Conservation (phyloP, 2,329 filamentous ascomycete genomes). For the Nigrospora oryzae region DNA sequence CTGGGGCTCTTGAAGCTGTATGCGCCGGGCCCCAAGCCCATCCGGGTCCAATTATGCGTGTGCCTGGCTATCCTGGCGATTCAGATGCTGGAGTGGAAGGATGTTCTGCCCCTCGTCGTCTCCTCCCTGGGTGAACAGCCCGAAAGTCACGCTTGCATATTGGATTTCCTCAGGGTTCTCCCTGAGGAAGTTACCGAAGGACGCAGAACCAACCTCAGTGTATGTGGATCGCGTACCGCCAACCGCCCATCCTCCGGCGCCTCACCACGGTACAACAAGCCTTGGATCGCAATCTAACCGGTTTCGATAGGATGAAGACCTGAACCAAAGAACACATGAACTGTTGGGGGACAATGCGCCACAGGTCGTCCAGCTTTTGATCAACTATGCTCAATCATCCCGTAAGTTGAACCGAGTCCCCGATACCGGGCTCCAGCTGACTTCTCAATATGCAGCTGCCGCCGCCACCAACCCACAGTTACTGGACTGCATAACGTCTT, state of each 20-base stretch:
- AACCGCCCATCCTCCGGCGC: conserved; percentile 25
- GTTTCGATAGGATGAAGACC: conserved; percentile 82
- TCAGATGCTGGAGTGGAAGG: conserved; percentile 92
- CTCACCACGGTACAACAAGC: conserved; percentile 19
- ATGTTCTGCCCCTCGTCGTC: conserved; percentile 78
- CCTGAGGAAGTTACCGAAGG: conserved; percentile 99
- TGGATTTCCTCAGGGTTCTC: conserved; percentile 94
- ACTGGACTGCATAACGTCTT: conserved; percentile 92
- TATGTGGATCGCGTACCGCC: conserved; percentile 65
- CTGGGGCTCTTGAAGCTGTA: conserved; percentile 74
- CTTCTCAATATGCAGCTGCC: conserved; percentile 39
- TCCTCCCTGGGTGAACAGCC: conserved; percentile 67
- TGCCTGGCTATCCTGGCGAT: conserved; percentile 92
- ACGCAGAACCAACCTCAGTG: conserved; percentile 97
- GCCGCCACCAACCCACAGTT: conserved; percentile 83
- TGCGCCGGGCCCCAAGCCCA: conserved; percentile 72
- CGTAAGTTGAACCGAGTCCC: conserved; percentile 42
- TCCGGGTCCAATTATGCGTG: conserved; percentile 87
- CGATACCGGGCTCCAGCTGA: conserved; percentile 11
- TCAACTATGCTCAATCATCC: conserved; percentile 87
- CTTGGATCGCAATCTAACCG: conserved; percentile 34
- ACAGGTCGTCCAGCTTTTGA: conserved; percentile 78
- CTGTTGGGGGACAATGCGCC: conserved; percentile 84
- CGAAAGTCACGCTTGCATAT: conserved; percentile 74
- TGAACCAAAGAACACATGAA: conserved; percentile 76